Percentiles rank a stretch among this genome's conserved stretches.
Evolutionary conservation across 108 stramenopile genomes (phyloP).

Genomic region (Cyclotella distinguenda): DNA sequence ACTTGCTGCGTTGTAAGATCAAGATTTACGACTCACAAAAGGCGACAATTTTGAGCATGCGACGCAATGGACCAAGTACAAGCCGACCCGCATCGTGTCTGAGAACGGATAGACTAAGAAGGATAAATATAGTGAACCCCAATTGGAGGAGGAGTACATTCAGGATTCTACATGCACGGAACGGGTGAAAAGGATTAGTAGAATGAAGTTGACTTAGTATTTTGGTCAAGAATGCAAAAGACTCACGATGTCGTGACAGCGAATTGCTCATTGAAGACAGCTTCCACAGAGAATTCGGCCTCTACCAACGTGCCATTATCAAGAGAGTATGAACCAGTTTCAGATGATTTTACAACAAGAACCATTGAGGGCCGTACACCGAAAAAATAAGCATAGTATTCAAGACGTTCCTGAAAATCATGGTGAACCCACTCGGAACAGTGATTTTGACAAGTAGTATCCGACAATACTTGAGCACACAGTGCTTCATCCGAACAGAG

Average conservation of each 20-base stretch:
- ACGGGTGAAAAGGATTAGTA: not conserved
- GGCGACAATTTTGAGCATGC: constrained; percentile 83
- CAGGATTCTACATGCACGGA: constrained; percentile 11
- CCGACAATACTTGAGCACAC: not conserved
- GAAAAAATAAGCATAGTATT: constrained; percentile 8
- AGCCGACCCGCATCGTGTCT: constrained; percentile 69
- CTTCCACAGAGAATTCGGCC: constrained; percentile 34
- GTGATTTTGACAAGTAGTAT: constrained; percentile 2
- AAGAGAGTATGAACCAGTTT: constrained; percentile 10
- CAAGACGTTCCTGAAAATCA: not conserved
- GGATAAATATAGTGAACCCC: constrained; percentile 47
- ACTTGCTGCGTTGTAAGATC: not conserved
- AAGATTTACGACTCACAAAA: constrained; percentile 53
- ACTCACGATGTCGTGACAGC: constrained; percentile 43
- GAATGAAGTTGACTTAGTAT: not conserved
- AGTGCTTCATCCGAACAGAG: not conserved
- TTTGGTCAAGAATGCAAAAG: not conserved
- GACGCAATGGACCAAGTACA: constrained; percentile 74
- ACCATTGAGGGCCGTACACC: constrained; percentile 18
- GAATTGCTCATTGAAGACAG: constrained; percentile 38
- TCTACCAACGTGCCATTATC: constrained; percentile 16
- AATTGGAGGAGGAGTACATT: constrained; percentile 53
- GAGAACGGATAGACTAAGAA: constrained; percentile 57
- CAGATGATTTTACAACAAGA: not conserved
- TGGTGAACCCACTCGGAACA: not conserved